Evolutionary conservation across 768 basidiomycete genomes (phyloP).

Genomic region (Suillus fuscotomentosus): DNA sequence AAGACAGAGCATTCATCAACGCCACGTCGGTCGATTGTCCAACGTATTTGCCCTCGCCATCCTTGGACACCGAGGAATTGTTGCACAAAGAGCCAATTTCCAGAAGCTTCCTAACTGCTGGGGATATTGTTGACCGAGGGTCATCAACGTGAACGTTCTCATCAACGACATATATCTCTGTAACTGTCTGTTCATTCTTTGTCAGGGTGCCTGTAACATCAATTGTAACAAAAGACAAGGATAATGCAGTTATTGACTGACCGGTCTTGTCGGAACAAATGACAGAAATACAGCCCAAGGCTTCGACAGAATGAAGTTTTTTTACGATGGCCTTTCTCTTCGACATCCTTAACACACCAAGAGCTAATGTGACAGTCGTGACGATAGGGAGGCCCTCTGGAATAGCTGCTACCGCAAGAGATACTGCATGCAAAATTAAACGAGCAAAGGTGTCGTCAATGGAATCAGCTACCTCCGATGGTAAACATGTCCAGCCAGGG

Average conservation of each 20-base stretch:
- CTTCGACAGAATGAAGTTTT: conserved; percentile 93
- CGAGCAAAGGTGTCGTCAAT: neutral
- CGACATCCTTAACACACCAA: conserved; percentile 93
- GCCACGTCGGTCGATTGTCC: conserved; percentile 96
- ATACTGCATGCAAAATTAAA: conserved; percentile 54
- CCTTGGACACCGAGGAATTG: conserved; percentile 64
- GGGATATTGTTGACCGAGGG: conserved; percentile 46
- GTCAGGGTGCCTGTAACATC: conserved; percentile 72
- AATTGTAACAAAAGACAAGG: neutral
- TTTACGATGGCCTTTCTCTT: conserved; percentile 96
- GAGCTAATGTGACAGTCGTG: conserved; percentile 93
- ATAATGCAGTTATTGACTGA: conserved; percentile 24
- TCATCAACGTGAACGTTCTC: conserved; percentile 67
- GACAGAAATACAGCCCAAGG: conserved; percentile 92
- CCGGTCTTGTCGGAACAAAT: conserved; percentile 98
- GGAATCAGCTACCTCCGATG: conserved; percentile 74
- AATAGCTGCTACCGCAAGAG: conserved; percentile 96
- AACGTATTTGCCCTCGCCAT: conserved; percentile 70
- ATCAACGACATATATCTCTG: conserved; percentile 84
- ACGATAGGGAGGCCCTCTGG: conserved; percentile 97
- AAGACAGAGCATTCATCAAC: conserved; percentile 71
- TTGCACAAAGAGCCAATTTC: conserved; percentile 90
- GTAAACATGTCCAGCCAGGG: conserved; percentile 99
- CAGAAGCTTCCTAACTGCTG: conserved; percentile 71
- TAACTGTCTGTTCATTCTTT: conserved; percentile 95